Conservation (phyloP, 2,329 filamentous ascomycete genomes). For the Ophiostoma pallidulum region DNA sequence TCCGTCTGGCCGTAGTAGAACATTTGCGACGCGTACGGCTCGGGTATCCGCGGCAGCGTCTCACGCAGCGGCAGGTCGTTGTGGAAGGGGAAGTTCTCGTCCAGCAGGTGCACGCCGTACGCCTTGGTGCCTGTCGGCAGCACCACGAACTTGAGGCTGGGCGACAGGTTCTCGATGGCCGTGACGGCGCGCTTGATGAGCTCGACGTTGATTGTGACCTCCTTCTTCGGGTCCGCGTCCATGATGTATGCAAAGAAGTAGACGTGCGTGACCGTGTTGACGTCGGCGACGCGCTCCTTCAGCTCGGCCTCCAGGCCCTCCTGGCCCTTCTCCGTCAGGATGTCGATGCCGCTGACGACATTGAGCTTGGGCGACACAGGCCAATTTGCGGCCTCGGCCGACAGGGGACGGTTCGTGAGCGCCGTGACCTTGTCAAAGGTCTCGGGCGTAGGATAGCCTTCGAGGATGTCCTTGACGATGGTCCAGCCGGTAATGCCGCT, state of each 20-base stretch:
- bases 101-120: conserved; percentile 25
- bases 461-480: conserved; percentile 36
- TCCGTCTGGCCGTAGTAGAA: conserved; percentile 39
- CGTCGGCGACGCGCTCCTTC: conserved; percentile 25
- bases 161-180: conserved; percentile 28
- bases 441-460: conserved; percentile 34
- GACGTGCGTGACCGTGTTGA: conserved; percentile 32
- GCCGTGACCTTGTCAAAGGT: conserved; percentile 36
- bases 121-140: conserved; percentile 34
- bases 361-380: conserved; percentile 24
- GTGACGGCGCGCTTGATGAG: conserved; percentile 30
- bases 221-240: conserved; percentile 25
- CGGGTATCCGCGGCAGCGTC: conserved; percentile 30
- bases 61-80: conserved; percentile 29
- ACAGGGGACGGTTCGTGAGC: conserved; percentile 35
- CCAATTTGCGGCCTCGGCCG: conserved; percentile 22
- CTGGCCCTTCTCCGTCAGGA: conserved; percentile 23
- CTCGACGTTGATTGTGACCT: conserved; percentile 27
- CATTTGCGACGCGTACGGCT: conserved; percentile 32
- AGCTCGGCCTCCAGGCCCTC: conserved; percentile 25
- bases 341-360: conserved; percentile 27
- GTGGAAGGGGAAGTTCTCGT: conserved; percentile 21
- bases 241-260: conserved; percentile 33
- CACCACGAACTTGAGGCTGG: conserved; percentile 30
- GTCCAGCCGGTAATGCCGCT: conserved; percentile 42